Conservation (phyloP, 2,329 filamentous ascomycete species). For the Teratosphaeria pseudoeucalypti region DNA sequence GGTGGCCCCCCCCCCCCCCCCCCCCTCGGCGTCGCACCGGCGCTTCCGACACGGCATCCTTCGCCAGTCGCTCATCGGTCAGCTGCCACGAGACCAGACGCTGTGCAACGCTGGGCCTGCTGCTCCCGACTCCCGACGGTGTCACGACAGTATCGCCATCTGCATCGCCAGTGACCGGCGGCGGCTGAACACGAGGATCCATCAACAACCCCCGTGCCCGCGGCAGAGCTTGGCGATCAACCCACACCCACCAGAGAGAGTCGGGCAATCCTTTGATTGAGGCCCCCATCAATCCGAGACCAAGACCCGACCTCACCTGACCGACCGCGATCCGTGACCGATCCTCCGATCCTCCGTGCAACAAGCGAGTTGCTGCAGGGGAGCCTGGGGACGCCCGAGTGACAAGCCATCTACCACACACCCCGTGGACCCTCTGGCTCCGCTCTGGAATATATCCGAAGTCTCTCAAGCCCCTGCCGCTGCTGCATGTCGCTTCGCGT, state of each 20-base stretch:
- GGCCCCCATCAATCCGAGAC: neutral
- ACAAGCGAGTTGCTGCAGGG: neutral
- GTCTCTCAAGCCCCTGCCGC: conserved; percentile 1
- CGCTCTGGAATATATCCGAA: neutral
- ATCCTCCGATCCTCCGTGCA: neutral
- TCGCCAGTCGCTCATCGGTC: neutral
- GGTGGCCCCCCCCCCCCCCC: too few relatives aligned
- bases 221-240: neutral
- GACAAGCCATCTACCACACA: neutral
- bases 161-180: neutral
- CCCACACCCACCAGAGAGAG: neutral
- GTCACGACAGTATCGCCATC: neutral
- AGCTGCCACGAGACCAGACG: neutral
- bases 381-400: neutral
- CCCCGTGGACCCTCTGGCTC: neutral
- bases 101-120: neutral
- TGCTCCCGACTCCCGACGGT: neutral
- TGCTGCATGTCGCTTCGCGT: conserved; percentile 5
- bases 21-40: too few relatives aligned
- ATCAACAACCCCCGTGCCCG: neutral
- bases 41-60: neutral
- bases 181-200: neutral
- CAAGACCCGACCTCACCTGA: neutral
- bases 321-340: neutral
- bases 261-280: too few relatives aligned